Percentiles rank a stretch among this genome's conserved stretches.
phyloP scores from a whole-genome alignment of 2,329 filamentous ascomycete genomes.

The Fusarium sp. region DNA sequence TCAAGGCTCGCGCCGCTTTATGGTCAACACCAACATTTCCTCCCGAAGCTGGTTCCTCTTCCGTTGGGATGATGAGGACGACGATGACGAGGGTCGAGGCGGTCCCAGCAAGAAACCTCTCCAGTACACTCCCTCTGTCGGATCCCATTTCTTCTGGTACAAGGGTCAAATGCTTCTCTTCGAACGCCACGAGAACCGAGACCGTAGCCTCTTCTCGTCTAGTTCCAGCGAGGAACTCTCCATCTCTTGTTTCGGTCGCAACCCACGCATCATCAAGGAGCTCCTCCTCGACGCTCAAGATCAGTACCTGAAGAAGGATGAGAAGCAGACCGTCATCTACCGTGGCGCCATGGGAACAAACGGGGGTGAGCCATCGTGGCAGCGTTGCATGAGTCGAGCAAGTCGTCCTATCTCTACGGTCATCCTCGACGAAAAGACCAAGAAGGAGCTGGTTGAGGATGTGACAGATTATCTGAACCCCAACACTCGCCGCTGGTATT shows the following conservation, averaged over 20 bases:
- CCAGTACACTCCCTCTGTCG: slow-evolving; percentile 74
- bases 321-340: slow-evolving; percentile 73
- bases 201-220: slow-evolving; percentile 54
- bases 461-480: slow-evolving; percentile 72
- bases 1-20: slow-evolving; percentile 67
- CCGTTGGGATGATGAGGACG: slow-evolving; percentile 58
- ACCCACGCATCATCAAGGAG: slow-evolving; percentile 70
- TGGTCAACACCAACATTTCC: slow-evolving; percentile 72
- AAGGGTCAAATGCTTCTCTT: slow-evolving; percentile 68
- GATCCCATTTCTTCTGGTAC: slow-evolving; percentile 77
- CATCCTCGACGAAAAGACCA: slow-evolving; percentile 70
- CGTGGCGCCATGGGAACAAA: slow-evolving; percentile 61
- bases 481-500: slow-evolving; percentile 79
- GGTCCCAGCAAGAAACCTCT: slow-evolving; percentile 58
- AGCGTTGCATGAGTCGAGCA: slow-evolving; percentile 70
- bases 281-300: slow-evolving; percentile 68
- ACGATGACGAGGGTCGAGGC: slow-evolving; percentile 55
- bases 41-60: slow-evolving; percentile 63
- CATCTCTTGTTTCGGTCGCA: slow-evolving; percentile 70
- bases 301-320: slow-evolving; percentile 66
- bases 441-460: slow-evolving; percentile 69
- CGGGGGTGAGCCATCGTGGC: slow-evolving; percentile 63
- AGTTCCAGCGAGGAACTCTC: slow-evolving; percentile 69
- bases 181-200: slow-evolving; percentile 61
- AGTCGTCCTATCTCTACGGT: slow-evolving; percentile 73